phyloP scores from a whole-genome alignment of 805 yeast species.

The Yarrowia sp. region DNA sequence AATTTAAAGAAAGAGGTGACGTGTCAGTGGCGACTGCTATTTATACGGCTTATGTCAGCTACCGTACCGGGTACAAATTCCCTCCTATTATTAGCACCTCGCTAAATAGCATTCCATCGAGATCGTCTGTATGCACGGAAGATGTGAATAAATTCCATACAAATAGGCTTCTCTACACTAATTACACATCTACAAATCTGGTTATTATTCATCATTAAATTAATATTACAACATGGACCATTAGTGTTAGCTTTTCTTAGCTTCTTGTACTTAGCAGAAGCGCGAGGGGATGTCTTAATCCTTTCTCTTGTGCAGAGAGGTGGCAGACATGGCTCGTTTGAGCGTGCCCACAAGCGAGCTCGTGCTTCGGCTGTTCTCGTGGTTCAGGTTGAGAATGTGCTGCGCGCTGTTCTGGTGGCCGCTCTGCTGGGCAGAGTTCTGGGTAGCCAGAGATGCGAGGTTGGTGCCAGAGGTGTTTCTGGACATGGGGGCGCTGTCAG shows the following conservation, averaged over 20 bases:
- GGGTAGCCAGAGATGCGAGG: slow-evolving; percentile 15
- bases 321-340: slow-evolving; percentile 23
- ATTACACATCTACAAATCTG: neutral
- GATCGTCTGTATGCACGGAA: neutral
- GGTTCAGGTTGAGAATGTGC: slow-evolving; percentile 21
- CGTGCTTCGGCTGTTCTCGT: slow-evolving; percentile 25
- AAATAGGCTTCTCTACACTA: neutral
- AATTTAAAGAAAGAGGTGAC: too few species aligned
- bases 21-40: too few species aligned
- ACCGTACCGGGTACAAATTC: too few species aligned
- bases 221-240: slow-evolving; percentile 13
- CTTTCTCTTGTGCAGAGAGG: slow-evolving; percentile 2
- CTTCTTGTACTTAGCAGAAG: slow-evolving; percentile 11
- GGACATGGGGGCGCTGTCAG: slow-evolving; percentile 24
- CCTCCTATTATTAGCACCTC: too few species aligned
- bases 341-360: slow-evolving; percentile 15
- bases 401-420: slow-evolving; percentile 8
- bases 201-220: neutral
- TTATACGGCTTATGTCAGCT: too few species aligned
- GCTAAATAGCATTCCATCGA: slow-evolving; percentile 1
- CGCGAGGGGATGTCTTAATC: neutral
- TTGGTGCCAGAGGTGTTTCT: slow-evolving; percentile 22
- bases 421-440: slow-evolving; percentile 4
- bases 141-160: neutral
- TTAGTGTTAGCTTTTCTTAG: slow-evolving; percentile 24